Evolutionary conservation across 441 rosid genomes (phyloP), one percentile per base, ranked within the genome.

Genomic region (Eutrema salsugineum): DNA sequence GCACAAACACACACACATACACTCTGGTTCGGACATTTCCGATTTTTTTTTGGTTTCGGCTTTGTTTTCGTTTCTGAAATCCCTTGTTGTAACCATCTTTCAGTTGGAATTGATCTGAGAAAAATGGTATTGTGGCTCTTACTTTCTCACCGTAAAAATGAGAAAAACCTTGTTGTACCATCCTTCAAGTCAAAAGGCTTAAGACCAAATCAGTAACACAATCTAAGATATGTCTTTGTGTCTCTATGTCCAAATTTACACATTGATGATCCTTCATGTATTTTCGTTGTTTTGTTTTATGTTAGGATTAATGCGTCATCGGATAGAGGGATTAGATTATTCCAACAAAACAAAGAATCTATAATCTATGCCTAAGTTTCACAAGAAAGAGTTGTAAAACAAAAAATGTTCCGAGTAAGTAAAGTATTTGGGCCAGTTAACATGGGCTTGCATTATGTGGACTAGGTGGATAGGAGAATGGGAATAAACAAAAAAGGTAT

Each of bases 11-110:
- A 62, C 33, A 63, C 47, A 58, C 44, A 38, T 12, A 68, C 14
- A 69, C 32, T 57, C 60, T 58, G 67, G 61, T 49, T 58, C 38
- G 47, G 63, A 30, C 53, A 73, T 66, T 66, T 73, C 72, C 57
- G 72, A 66, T 57, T 46, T 44, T 56, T 63, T 24, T 24, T 46
- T 19, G 33, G 28, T 15, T n/a, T 32, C 30, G 66, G 71, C 38
- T 65, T 56, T 56, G 50, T 49, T 38, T 38, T 65, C 28, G n/a
- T 48, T 48, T 36, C 49, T 48, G 1, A 57, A 66, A 66, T 16
- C 66, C 54, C 46, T 58, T 73, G 54, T 73, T 73, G 77, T 49
- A 73, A 30, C 5, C 38, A 66, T 40, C 67, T 39, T 42, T 49
- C 40, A 40, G 40, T 42, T 49, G 62, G 39, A 66, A 66, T 19